Base-by-base conservation (phyloP, 225 moss, liverwort and hornwort genomes). In the Pleurozium schreberi region DNA sequence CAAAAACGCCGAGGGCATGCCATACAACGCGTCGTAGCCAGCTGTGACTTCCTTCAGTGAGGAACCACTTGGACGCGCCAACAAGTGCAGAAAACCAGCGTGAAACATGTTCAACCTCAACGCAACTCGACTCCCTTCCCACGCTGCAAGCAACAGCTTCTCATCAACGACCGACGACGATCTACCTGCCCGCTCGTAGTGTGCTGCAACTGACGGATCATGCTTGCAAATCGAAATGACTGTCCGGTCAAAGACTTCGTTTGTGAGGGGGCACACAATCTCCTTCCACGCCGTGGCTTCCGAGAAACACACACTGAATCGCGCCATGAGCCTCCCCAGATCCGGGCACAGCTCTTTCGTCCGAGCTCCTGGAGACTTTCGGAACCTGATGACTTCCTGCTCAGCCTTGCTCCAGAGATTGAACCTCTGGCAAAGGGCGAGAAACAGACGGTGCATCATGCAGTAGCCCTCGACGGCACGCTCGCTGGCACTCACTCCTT, bases 391-490 rank as follows among this genome's bases (percentile, higher is more conserved):
- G 74, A 82, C 74, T 52, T 74, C 82, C 40, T 50, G 82, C 62
- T 88, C 88, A 2, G 88, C 88, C 73, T 62, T 50, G 50, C 82
- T 73, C 88, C 73, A 73, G 33, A 88, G 81, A 62, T 82, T 61
- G 73, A 88, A 82, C 8, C 40, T 82, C 62, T 88, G 38, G 88
- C 88, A 81, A 13, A 88, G 52, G 12, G 82, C 88, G 52, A 88
- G 88, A 61, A 88, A 88, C 50, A 88, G 62, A 49, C 82, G 71
- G 88, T 82, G 88, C 82, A 82, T 88, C 88, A 88, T 88, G 73
- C 82, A 88, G 73, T 88, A 88, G 88, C 82, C 88, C 62, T 62
- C 82, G 33, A 88, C 62, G 81, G 81, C 87, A 69, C 70, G 87
- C 87, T 87, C 81, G 81, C 81, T 81, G 61, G 82, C 82, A 61